phyloP scores from a whole-genome alignment of 352 stramenopile genomes.

The Pythium oligandrum region DNA sequence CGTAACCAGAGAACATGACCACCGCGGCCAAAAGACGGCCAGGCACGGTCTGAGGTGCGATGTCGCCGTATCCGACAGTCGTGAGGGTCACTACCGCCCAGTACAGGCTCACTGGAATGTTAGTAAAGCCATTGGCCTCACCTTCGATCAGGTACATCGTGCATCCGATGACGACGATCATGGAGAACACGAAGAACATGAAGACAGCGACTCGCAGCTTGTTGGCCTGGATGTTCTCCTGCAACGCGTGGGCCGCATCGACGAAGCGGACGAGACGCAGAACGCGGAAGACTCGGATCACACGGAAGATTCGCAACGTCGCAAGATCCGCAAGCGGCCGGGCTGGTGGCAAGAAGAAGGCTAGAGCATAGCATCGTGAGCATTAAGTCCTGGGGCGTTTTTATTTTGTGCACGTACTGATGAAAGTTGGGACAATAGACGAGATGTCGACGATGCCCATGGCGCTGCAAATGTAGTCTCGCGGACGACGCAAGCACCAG shows the following conservation, averaged over 20 bases:
- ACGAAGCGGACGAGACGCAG: constrained; percentile 70
- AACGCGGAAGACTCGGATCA: constrained; percentile 75
- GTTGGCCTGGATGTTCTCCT: constrained; percentile 78
- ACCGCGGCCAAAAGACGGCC: constrained; percentile 42
- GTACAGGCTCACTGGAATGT: constrained; percentile 49
- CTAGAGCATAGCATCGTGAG: constrained; percentile 6
- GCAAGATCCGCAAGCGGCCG: constrained; percentile 60
- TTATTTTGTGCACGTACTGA: constrained; percentile 22
- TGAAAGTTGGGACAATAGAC: constrained; percentile 40
- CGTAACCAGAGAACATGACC: constrained; percentile 51
- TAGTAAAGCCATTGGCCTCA: constrained; percentile 70
- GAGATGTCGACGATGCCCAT: constrained; percentile 52
- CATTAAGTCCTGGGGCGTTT: background rate
- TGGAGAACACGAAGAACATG: constrained; percentile 64
- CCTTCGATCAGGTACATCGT: constrained; percentile 84
- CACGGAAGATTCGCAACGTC: constrained; percentile 71
- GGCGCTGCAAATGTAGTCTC: constrained; percentile 42
- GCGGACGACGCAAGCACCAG: constrained; percentile 27
- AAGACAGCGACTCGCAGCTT: constrained; percentile 77
- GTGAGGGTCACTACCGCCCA: constrained; percentile 53
- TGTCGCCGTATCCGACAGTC: constrained; percentile 52
- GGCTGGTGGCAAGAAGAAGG: constrained; percentile 46
- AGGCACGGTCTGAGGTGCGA: constrained; percentile 37
- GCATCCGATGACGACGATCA: constrained; percentile 80
- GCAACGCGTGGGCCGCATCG: constrained; percentile 54